Evolutionary conservation across 75 land plant genomes (phyloP).

Genomic region (Chamaecyparis obtusa): DNA sequence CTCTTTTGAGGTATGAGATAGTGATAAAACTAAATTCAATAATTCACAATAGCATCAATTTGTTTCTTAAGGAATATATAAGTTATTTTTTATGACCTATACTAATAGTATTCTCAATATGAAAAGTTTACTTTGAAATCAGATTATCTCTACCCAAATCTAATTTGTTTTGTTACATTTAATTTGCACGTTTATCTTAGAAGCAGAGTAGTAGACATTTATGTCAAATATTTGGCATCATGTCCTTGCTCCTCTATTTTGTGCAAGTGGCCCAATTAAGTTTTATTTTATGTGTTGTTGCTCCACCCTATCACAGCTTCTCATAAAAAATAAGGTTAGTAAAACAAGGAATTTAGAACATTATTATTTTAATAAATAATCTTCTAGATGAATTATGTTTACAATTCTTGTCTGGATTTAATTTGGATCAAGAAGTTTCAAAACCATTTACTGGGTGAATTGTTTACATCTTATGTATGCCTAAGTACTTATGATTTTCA

Average conservation of each 20-base stretch:
- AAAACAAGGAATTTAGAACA: background rate
- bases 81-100: background rate
- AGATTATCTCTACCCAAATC: background rate
- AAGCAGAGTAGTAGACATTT: slow-evolving; percentile 46
- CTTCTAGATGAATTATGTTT: background rate
- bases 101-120: background rate
- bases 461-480: background rate
- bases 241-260: slow-evolving; percentile 73
- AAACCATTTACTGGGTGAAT: background rate
- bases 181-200: slow-evolving; percentile 61
- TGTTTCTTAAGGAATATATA: background rate
- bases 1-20: slow-evolving; percentile 77
- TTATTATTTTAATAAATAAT: background rate
- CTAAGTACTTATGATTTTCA: background rate
- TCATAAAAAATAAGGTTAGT: slow-evolving; percentile 57
- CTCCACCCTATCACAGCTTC: slow-evolving; percentile 73
- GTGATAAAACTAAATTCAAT: background rate
- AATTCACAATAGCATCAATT: slow-evolving; percentile 1
- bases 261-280: slow-evolving; percentile 73
- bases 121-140: background rate
- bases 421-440: background rate
- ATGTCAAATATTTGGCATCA: slow-evolving; percentile 78
- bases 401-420: background rate
- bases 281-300: slow-evolving; percentile 76
- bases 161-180: slow-evolving; percentile 32